Evolutionary conservation across 305 asterid genomes (phyloP).

Genomic region (Plantago lanceolata): DNA sequence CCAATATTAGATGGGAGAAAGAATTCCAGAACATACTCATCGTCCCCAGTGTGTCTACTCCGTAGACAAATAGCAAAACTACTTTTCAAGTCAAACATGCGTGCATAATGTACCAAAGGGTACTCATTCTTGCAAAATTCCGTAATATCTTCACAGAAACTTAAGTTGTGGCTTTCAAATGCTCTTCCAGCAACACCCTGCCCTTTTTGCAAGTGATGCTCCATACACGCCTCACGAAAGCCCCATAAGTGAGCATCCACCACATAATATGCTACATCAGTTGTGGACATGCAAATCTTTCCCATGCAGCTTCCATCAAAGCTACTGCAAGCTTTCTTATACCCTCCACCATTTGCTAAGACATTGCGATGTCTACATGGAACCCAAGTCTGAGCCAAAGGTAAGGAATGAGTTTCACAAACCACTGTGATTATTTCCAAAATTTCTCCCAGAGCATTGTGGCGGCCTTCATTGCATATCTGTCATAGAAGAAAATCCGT

Average conservation of each 20-base stretch:
- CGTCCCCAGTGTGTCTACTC: slow-evolving; percentile 76
- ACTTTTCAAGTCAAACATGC: slow-evolving; percentile 64
- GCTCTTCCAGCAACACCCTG: slow-evolving; percentile 93
- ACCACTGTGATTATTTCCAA: slow-evolving; percentile 73
- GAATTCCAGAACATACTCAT: slow-evolving; percentile 74
- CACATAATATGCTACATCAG: slow-evolving; percentile 71
- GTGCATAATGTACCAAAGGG: slow-evolving; percentile 91
- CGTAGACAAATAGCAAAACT: slow-evolving; percentile 73
- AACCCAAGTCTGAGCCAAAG: slow-evolving; percentile 97
- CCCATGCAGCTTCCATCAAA: slow-evolving; percentile 91
- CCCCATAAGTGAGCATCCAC: slow-evolving; percentile 89
- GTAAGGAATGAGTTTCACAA: slow-evolving; percentile 75
- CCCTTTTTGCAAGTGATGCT: slow-evolving; percentile 83
- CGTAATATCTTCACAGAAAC: slow-evolving; percentile 68
- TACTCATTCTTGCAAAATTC: slow-evolving; percentile 74
- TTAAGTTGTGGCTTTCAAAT: slow-evolving; percentile 49
- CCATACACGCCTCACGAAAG: slow-evolving; percentile 82
- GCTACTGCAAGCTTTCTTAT: slow-evolving; percentile 83
- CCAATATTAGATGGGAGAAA: slow-evolving; percentile 52
- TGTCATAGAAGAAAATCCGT: slow-evolving; percentile 31
- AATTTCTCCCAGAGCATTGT: slow-evolving; percentile 81
- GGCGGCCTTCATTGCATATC: slow-evolving; percentile 90
- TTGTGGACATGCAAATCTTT: slow-evolving; percentile 82
- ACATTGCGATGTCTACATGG: slow-evolving; percentile 79
- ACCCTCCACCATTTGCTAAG: slow-evolving; percentile 75